Evolutionary conservation across 2,329 filamentous ascomycete genomes (phyloP).

Genomic region (Lasiodiplodia hormozganensis): DNA sequence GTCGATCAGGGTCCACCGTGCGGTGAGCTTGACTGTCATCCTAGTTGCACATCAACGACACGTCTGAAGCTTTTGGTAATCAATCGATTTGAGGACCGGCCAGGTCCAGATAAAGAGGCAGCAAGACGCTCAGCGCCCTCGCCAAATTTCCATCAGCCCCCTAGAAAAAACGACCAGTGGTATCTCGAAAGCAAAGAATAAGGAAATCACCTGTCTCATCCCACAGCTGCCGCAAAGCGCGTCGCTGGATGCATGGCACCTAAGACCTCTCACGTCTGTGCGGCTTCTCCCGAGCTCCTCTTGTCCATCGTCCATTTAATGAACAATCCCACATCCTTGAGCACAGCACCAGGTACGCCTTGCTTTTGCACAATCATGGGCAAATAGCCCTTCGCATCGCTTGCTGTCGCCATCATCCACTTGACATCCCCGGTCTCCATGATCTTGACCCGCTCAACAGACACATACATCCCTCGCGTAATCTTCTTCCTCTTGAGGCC

Average conservation of each 20-base stretch:
- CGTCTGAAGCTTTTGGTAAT: not conserved
- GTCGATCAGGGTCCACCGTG: constrained; percentile 21
- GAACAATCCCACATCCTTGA: constrained; percentile 75
- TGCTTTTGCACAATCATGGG: constrained; percentile 71
- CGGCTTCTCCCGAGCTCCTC: not conserved
- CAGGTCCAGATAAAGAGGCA: not conserved
- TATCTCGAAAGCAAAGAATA: constrained; percentile 24
- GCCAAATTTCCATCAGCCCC: not conserved
- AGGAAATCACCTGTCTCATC: not conserved
- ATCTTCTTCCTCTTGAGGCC: constrained; percentile 47
- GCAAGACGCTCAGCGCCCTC: not conserved
- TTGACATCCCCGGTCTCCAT: constrained; percentile 54
- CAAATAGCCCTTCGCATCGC: constrained; percentile 71
- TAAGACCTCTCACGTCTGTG: not conserved
- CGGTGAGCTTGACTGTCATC: constrained; percentile 1
- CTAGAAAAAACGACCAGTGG: constrained; percentile 1
- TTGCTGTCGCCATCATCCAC: constrained; percentile 81
- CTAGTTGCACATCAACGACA: not conserved
- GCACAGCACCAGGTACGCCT: constrained; percentile 67
- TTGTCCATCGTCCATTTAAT: constrained; percentile 59
- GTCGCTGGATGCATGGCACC: no score
- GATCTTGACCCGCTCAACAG: constrained; percentile 66
- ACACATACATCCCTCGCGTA: constrained; percentile 67
- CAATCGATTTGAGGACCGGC: no score
- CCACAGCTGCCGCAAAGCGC: no score